Evolutionary conservation across 257 asterid genomes (phyloP).

Genomic region (Fraxinus anomala): DNA sequence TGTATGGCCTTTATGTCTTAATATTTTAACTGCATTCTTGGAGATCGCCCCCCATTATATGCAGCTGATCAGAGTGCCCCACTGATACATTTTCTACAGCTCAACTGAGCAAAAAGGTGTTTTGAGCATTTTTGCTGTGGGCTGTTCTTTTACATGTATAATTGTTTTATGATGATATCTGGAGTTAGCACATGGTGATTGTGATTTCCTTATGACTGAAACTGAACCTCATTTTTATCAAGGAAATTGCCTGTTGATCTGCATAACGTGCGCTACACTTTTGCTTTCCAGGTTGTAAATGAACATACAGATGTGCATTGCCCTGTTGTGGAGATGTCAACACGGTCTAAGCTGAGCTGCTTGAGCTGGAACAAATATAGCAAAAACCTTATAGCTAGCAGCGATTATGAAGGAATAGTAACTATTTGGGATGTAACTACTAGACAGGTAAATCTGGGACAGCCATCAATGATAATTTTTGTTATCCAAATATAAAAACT

Average conservation of each 20-base stretch:
- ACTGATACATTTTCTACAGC: background rate
- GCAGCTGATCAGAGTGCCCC: background rate
- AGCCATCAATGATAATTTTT: background rate
- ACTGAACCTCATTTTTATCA: background rate
- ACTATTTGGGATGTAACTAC: constrained; percentile 94
- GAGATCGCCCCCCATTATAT: background rate
- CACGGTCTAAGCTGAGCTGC: constrained; percentile 82
- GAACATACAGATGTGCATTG: constrained; percentile 71
- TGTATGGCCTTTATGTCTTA: background rate
- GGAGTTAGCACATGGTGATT: background rate
- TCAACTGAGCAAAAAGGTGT: background rate
- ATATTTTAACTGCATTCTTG: background rate
- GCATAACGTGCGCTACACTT: background rate
- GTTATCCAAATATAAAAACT: background rate
- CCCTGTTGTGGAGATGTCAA: constrained; percentile 84
- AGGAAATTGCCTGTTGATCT: background rate
- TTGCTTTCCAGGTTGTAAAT: constrained; percentile 68
- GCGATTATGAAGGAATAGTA: constrained; percentile 90
- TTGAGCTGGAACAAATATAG: constrained; percentile 87
- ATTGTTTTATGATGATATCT: background rate
- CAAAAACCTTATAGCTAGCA: constrained; percentile 77
- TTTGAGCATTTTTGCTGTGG: background rate
- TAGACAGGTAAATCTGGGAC: constrained; percentile 56
- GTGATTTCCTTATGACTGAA: background rate
- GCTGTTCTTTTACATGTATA: background rate